These are phyloP conservation scores for Millerago galiae DNA, from an alignment of 805 yeast genomes.

Conservation along the genomic window DNA sequence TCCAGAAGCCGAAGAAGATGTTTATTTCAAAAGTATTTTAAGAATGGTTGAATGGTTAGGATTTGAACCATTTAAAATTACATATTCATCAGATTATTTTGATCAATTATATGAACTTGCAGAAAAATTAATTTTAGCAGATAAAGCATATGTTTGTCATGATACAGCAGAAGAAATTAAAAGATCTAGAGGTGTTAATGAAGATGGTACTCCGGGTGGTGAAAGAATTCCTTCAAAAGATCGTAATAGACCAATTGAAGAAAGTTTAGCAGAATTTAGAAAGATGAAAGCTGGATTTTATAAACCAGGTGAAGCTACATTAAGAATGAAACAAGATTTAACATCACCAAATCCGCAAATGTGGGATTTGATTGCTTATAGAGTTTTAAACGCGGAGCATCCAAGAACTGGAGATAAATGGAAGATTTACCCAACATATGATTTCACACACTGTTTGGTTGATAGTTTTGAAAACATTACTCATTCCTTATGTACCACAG, in stretches of 20 bases:
- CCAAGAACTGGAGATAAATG: conserved; percentile 96
- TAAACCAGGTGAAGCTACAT: conserved; percentile 84
- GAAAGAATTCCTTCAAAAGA: conserved; percentile 79
- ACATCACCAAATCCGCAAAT: conserved; percentile 91
- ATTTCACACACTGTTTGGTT: conserved; percentile 97
- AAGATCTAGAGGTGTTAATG: conserved; percentile 82
- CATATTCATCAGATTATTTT: conserved; percentile 94
- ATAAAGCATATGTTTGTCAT: conserved; percentile 86
- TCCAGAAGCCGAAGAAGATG: conserved; percentile 97
- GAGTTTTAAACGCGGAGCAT: conserved; percentile 88
- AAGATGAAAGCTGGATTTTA: conserved; percentile 88
- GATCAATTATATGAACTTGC: conserved; percentile 85
- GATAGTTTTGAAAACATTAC: conserved; percentile 96
- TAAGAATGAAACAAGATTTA: conserved; percentile 95
- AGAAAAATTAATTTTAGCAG: conserved; percentile 64
- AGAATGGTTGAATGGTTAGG: conserved; percentile 93
- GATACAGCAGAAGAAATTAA: conserved; percentile 90
- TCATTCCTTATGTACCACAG: conserved; percentile 95
- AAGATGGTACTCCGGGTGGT: conserved; percentile 92
- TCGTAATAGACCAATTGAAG: conserved; percentile 65
- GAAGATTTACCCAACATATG: conserved; percentile 98
- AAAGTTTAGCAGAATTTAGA: conserved; percentile 74
- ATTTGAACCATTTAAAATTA: conserved; percentile 85
- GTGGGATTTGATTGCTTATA: conserved; percentile 99
- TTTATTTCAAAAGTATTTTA: conserved; percentile 75